phyloP scores from a whole-genome alignment of 2,329 filamentous ascomycete genomes.

The Sphaerostilbella broomeana region DNA sequence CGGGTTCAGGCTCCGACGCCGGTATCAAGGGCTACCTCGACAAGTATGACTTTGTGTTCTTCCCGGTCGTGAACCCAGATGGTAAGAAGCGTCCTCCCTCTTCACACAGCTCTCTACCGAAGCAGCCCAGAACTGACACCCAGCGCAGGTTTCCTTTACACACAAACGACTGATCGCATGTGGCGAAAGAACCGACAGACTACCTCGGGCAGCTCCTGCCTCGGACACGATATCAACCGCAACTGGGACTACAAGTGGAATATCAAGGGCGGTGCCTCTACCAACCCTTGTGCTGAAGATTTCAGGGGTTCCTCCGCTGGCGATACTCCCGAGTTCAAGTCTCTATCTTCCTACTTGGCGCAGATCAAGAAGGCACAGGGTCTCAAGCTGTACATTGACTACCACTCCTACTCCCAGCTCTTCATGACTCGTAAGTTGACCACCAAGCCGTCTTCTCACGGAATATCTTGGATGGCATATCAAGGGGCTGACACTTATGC shows the following conservation, averaged over 20 bases:
- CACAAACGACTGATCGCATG: slow-evolving; percentile 48
- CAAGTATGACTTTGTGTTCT: slow-evolving; percentile 60
- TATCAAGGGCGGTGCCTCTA: slow-evolving; percentile 42
- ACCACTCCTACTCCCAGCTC: slow-evolving; percentile 57
- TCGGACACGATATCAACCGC: slow-evolving; percentile 52
- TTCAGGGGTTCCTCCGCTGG: slow-evolving; percentile 39
- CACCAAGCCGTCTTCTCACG: too few species aligned
- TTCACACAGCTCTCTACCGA: not conserved
- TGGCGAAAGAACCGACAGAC: slow-evolving; percentile 56
- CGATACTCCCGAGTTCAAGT: slow-evolving; percentile 46
- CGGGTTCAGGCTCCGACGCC: slow-evolving; percentile 35
- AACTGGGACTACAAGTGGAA: slow-evolving; percentile 54
- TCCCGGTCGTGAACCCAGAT: slow-evolving; percentile 57
- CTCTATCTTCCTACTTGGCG: slow-evolving; percentile 34
- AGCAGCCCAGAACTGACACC: not conserved
- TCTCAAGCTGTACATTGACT: slow-evolving; percentile 57
- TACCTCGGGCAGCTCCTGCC: slow-evolving; percentile 33
- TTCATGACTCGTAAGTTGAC: slow-evolving; percentile 56
- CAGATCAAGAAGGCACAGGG: slow-evolving; percentile 34
- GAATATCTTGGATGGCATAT: too few species aligned
- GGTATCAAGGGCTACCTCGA: slow-evolving; percentile 43
- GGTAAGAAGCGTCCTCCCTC: slow-evolving; percentile 33
- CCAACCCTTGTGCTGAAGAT: slow-evolving; percentile 44
- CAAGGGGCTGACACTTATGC: too few species aligned
- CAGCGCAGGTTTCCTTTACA: slow-evolving; percentile 48